Conservation (phyloP, 148 eudicot genomes). For the Selenicereus undatus region DNA sequence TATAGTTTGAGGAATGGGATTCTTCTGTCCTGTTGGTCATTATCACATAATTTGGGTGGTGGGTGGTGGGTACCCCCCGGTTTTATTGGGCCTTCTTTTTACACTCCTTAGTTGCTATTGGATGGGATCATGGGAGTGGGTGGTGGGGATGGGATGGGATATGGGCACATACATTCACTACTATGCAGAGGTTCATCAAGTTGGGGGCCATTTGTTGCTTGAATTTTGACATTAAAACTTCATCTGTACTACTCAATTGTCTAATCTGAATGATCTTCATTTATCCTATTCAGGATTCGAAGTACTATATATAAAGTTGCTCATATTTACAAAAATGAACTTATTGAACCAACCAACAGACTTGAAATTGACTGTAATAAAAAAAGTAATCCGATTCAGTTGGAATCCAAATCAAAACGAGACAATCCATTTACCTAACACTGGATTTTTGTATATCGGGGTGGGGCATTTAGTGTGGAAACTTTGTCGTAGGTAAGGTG, state of each 20-base stretch:
- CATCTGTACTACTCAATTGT: too few relatives aligned
- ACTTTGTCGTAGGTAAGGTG: constrained; percentile 1
- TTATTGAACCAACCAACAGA: too few relatives aligned
- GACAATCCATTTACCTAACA: too few relatives aligned
- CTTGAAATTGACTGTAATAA: too few relatives aligned
- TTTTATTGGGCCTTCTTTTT: constrained; percentile 17
- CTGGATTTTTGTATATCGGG: too few relatives aligned
- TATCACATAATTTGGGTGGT: constrained; percentile 5
- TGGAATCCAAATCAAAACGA: too few relatives aligned
- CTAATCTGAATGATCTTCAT: too few relatives aligned
- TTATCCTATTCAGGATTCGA: too few relatives aligned
- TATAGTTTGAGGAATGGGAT: neutral
- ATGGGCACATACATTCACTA: neutral
- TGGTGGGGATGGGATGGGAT: neutral
- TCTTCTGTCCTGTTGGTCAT: neutral
- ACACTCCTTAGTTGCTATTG: neutral
- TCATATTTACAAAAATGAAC: too few relatives aligned
- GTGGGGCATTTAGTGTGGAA: constrained; percentile 16
- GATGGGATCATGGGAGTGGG: neutral
- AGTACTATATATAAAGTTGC: too few relatives aligned
- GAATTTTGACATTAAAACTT: too few relatives aligned
- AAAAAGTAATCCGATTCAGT: too few relatives aligned
- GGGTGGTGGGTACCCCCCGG: constrained; percentile 9
- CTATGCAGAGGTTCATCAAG: neutral
- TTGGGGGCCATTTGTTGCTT: neutral